These are phyloP conservation scores for Pseudoperonospora humuli DNA, from an alignment of 352 stramenopile species.

Conservation along the genomic window DNA sequence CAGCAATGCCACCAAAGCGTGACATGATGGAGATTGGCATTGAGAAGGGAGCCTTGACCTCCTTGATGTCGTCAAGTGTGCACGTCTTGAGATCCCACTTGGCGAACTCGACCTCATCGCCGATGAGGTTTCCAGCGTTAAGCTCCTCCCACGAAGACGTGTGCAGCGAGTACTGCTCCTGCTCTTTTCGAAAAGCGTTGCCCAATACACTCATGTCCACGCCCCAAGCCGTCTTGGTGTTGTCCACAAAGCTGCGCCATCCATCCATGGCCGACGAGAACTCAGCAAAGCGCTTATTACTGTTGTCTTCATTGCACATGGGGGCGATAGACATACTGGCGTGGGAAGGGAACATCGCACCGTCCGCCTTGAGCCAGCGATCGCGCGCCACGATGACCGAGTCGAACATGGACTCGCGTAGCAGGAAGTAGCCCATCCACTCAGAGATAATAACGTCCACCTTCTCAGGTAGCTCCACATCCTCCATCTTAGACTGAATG, in stretches of 20 bases:
- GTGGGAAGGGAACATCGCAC: slow-evolving; percentile 97
- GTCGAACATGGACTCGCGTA: slow-evolving; percentile 99
- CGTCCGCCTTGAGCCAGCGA: slow-evolving; percentile 93
- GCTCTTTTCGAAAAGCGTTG: slow-evolving; percentile 79
- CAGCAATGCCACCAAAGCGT: slow-evolving; percentile 91
- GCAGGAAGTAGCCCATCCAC: slow-evolving; percentile 99
- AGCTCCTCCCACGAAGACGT: slow-evolving; percentile 83
- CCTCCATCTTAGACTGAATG: slow-evolving; percentile 98
- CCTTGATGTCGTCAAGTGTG: slow-evolving; percentile 79
- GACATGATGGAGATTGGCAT: slow-evolving; percentile 85
- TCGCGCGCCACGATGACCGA: slow-evolving; percentile 95
- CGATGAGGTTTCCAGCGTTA: slow-evolving; percentile 65
- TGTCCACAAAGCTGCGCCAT: slow-evolving; percentile 83
- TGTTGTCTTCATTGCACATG: slow-evolving; percentile 91
- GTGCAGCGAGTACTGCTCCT: slow-evolving; percentile 83
- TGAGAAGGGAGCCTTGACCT: slow-evolving; percentile 53
- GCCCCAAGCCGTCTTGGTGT: slow-evolving; percentile 92
- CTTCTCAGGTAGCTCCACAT: slow-evolving; percentile 94
- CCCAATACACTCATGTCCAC: slow-evolving; percentile 95
- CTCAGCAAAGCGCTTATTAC: slow-evolving; percentile 78
- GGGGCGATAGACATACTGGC: slow-evolving; percentile 97
- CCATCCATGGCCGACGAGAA: slow-evolving; percentile 82
- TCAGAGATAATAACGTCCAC: slow-evolving; percentile 99
- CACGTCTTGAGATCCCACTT: slow-evolving; percentile 80
- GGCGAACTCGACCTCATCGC: slow-evolving; percentile 75